These are phyloP conservation scores for Phytophthora pinifolia DNA, from an alignment of 352 stramenopile genomes.

Conservation along the genomic window DNA sequence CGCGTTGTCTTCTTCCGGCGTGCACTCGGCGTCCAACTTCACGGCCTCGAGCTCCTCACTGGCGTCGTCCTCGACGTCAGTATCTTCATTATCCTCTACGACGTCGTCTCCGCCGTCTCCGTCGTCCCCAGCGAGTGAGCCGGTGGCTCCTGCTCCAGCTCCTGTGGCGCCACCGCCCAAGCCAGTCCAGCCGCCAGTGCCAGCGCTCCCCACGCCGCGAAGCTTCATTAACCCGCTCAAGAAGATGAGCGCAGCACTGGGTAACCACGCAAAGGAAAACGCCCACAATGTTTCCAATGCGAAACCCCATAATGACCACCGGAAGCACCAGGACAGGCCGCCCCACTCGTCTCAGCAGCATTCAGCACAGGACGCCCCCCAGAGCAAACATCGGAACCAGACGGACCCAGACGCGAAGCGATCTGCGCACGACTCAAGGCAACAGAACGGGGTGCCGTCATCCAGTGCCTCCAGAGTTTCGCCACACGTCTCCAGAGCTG, in stretches of 20 bases:
- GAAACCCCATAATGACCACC: conserved; percentile 37
- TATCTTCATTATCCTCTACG: conserved; percentile 28
- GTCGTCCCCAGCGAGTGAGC: conserved; percentile 18
- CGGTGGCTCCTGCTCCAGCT: conserved; percentile 12
- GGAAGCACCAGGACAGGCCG: conserved; percentile 29
- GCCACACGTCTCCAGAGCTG: conserved; percentile 19
- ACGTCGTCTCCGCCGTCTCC: conserved; percentile 21
- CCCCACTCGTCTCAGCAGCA: conserved; percentile 24
- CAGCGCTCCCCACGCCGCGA: conserved; percentile 33
- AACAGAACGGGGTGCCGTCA: conserved; percentile 14
- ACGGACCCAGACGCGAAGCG: conserved; percentile 46
- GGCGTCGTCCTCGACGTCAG: conserved; percentile 27
- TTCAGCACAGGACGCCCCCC: conserved; percentile 14
- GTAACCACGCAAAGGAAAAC: conserved; percentile 48
- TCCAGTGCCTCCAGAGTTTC: conserved; percentile 19
- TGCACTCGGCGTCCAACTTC: conserved; percentile 29
- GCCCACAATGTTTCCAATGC: conserved; percentile 30
- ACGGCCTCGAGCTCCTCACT: conserved; percentile 28
- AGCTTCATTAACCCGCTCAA: conserved; percentile 62
- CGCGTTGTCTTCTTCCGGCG: conserved; percentile 20
- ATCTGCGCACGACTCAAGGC: conserved; percentile 29
- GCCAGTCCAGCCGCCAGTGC: conserved; percentile 18
- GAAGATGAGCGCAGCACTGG: conserved; percentile 53
- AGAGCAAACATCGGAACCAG: conserved; percentile 29
- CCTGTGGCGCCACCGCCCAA: conserved; percentile 21